A percentile compares a stretch with the other conserved stretches of the same genome.
phyloP scores from a whole-genome alignment of 1,139 yeast species.

The Blastobotrys arbuscula region DNA sequence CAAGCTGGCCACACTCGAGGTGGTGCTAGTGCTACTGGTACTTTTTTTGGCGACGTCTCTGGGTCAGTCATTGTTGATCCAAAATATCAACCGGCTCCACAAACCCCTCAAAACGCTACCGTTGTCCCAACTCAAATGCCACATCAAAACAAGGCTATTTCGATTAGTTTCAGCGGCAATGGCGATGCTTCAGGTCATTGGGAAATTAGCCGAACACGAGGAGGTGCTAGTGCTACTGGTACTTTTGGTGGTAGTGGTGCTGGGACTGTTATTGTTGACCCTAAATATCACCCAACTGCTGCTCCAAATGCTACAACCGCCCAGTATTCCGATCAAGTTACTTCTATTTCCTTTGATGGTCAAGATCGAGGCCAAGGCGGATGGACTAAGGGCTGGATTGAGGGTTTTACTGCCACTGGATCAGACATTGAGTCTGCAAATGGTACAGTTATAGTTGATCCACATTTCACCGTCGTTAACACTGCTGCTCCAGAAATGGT shows the following conservation, averaged over 20 bases:
- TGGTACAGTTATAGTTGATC: neutral
- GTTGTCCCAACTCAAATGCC: neutral
- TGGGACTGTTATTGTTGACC: neutral
- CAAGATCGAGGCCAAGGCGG: neutral
- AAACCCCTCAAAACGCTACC: neutral
- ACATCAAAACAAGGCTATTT: neutral
- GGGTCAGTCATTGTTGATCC: constrained; percentile 1
- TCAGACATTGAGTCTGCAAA: too few relatives aligned
- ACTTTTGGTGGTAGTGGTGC: neutral
- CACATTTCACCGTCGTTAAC: neutral
- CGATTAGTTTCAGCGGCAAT: neutral
- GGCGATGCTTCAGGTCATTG: neutral
- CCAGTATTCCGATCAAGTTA: neutral
- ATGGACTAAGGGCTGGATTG: too few relatives aligned
- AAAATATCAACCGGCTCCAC: neutral
- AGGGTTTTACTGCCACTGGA: too few relatives aligned
- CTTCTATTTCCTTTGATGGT: neutral
- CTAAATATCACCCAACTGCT: neutral
- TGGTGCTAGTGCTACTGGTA: neutral
- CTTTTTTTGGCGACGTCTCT: neutral
- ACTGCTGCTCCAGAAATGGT: neutral
- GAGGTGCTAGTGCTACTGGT: neutral
- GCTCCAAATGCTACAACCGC: too few relatives aligned
- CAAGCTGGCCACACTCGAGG: neutral
- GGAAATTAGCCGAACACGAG: neutral